phyloP scores from a whole-genome alignment of 1,284 basidiomycete genomes.

The Vanrija sp. region DNA sequence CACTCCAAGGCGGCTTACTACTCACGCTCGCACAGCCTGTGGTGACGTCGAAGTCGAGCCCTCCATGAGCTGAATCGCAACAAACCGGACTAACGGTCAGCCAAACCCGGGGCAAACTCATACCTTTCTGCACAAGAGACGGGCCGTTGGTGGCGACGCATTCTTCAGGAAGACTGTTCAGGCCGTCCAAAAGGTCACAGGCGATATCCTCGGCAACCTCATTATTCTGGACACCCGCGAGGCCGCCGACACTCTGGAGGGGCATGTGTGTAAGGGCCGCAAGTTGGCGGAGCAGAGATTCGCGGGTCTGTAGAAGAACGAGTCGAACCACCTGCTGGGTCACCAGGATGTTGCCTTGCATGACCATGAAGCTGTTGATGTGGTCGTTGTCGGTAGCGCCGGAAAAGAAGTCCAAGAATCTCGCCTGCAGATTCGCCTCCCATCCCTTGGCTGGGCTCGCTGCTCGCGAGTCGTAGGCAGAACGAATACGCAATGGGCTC shows the following conservation, averaged over 20 bases:
- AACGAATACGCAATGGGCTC: slow-evolving; percentile 24
- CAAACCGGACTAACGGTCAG: slow-evolving; percentile 34
- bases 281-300: slow-evolving; percentile 30
- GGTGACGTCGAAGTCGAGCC: slow-evolving; percentile 20
- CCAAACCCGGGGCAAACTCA: not conserved
- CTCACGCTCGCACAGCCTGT: slow-evolving; percentile 32
- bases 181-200: slow-evolving; percentile 37
- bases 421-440: slow-evolving; percentile 32
- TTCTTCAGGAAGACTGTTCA: slow-evolving; percentile 38
- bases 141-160: slow-evolving; percentile 43
- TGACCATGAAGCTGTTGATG: slow-evolving; percentile 37
- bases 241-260: slow-evolving; percentile 18
- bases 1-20: not conserved
- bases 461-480: slow-evolving; percentile 27
- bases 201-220: slow-evolving; percentile 40
- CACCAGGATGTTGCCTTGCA: slow-evolving; percentile 44
- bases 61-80: slow-evolving; percentile 43
- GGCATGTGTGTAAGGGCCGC: slow-evolving; percentile 35
- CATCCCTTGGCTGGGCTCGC: slow-evolving; percentile 33
- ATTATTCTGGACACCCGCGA: slow-evolving; percentile 23
- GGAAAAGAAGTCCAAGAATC: slow-evolving; percentile 34
- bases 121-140: slow-evolving; percentile 41
- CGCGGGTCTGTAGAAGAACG: slow-evolving; percentile 36
- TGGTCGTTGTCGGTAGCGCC: slow-evolving; percentile 20
- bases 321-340: slow-evolving; percentile 40